Percentiles rank a stretch among this genome's conserved stretches.
Evolutionary conservation across 495 filamentous ascomycete species (phyloP).

Genomic region (Aspergillus incahuasiensis): DNA sequence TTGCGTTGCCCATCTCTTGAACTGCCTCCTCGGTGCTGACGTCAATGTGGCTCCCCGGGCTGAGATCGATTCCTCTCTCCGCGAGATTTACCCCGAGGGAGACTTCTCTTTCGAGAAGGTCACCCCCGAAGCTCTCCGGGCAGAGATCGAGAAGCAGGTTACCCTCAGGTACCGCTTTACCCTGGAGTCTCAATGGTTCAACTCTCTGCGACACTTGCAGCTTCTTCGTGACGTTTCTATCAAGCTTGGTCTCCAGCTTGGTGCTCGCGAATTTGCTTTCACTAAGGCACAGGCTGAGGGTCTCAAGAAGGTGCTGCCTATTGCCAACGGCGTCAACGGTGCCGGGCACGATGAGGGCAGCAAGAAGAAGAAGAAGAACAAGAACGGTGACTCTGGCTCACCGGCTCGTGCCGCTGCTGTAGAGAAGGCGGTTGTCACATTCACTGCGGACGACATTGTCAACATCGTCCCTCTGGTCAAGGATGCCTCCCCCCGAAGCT

Average conservation of each 20-base stretch:
- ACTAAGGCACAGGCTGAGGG: slow-evolving; percentile 33
- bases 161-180: slow-evolving; percentile 67
- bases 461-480: slow-evolving; percentile 92
- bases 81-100: slow-evolving; percentile 71
- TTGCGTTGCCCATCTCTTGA: slow-evolving; percentile 83
- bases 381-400: slow-evolving; percentile 49
- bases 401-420: slow-evolving; percentile 37
- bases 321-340: slow-evolving; percentile 40
- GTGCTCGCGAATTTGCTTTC: slow-evolving; percentile 77
- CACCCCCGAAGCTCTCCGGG: slow-evolving; percentile 64
- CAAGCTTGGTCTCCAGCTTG: slow-evolving; percentile 88
- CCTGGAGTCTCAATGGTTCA: slow-evolving; percentile 63
- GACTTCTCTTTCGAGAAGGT: slow-evolving; percentile 76
- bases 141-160: slow-evolving; percentile 69
- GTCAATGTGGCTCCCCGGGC: slow-evolving; percentile 72
- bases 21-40: slow-evolving; percentile 80
- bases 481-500: slow-evolving; percentile 82
- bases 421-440: slow-evolving; percentile 50
- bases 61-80: slow-evolving; percentile 70
- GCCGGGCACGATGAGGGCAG: slow-evolving; percentile 52
- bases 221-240: slow-evolving; percentile 83
- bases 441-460: slow-evolving; percentile 77
- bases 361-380: slow-evolving; percentile 81
- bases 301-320: slow-evolving; percentile 31
- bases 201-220: slow-evolving; percentile 66